Base-by-base conservation (phyloP, 495 filamentous ascomycete genomes). In the Durotheca rogersii region DNA sequence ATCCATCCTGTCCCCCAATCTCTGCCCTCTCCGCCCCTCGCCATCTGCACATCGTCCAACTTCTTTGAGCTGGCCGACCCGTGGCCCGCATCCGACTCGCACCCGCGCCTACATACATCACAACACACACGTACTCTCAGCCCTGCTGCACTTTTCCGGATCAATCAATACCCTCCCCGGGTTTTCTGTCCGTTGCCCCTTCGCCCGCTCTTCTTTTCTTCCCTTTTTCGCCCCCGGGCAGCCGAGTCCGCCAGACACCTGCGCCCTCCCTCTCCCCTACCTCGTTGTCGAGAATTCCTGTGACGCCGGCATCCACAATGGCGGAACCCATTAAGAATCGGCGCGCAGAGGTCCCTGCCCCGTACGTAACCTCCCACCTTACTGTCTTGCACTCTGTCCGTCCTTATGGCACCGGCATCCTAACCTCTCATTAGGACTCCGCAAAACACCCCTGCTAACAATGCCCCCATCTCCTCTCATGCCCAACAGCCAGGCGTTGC, bases 401-500 rank as follows among this genome's bases (percentile, higher is more conserved):
- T 29, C 43, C 47, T 35, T 19, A 33, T 11, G 18, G 41, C 31
- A 54, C 66, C 74, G 64, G 70, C 57, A 12, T 30, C 25, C 53
- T n/a, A 41, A 56, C 42, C 18, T 53, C 49, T 57, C 35, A 50
- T 58, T 65, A 94, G 88, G 58, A 97, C 92, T 61, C 92, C 92
- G 61, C 92, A 96, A 75, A 96, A 96, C 73, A 96, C 91, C 14
- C 92, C 94, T 56, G 85, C 89, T 30, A 89, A 81, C 67, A 90
- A 90, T 76, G 94, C 94, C 53, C 94, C 94, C 34, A 99, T 99
- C 70, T 94, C 90, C 12, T 97, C 94, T 43, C 92, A 94, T 72
- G 93, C 93, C 53, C 89, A 95, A 74, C 89, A 95, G 73, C 94
- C 94, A 49, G 87, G 87, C 40, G 85, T 99, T 57, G 78, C 88